phyloP scores from a whole-genome alignment of 1,284 basidiomycete species.

The Tilletia indica region DNA sequence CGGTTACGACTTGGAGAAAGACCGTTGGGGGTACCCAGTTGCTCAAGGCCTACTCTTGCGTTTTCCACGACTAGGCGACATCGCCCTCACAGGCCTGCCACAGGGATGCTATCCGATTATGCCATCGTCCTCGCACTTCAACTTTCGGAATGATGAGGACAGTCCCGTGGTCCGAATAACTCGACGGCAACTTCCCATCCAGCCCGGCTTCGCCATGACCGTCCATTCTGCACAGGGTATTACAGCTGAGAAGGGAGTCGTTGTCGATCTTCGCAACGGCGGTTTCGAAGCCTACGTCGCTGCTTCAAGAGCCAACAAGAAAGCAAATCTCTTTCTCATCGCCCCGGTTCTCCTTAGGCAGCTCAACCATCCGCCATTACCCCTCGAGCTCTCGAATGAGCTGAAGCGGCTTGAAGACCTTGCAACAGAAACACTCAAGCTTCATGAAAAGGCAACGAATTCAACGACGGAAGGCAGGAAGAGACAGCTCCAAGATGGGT shows the following conservation, averaged over 20 bases:
- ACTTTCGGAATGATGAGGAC: background rate
- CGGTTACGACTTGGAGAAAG: background rate
- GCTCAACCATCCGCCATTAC: too few relatives aligned
- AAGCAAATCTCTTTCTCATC: background rate
- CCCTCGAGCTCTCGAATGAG: too few relatives aligned
- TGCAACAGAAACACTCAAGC: too few relatives aligned
- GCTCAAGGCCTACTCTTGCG: background rate
- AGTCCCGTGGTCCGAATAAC: background rate
- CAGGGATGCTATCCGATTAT: background rate
- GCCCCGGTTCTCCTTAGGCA: too few relatives aligned
- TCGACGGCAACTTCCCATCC: background rate
- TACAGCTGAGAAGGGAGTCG: background rate
- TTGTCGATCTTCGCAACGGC: background rate
- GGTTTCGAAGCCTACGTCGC: background rate
- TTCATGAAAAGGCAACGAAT: too few relatives aligned
- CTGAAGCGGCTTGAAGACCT: too few relatives aligned
- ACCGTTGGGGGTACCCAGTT: background rate
- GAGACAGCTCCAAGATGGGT: too few relatives aligned
- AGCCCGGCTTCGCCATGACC: background rate
- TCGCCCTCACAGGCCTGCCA: background rate
- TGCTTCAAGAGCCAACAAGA: background rate
- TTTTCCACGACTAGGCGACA: background rate
- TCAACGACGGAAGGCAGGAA: too few relatives aligned
- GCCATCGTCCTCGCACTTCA: background rate
- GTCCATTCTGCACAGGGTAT: slow-evolving; percentile 4